phyloP scores from a whole-genome alignment of 192 early-diverging fungal genomes.

The Coemansia biformis region DNA sequence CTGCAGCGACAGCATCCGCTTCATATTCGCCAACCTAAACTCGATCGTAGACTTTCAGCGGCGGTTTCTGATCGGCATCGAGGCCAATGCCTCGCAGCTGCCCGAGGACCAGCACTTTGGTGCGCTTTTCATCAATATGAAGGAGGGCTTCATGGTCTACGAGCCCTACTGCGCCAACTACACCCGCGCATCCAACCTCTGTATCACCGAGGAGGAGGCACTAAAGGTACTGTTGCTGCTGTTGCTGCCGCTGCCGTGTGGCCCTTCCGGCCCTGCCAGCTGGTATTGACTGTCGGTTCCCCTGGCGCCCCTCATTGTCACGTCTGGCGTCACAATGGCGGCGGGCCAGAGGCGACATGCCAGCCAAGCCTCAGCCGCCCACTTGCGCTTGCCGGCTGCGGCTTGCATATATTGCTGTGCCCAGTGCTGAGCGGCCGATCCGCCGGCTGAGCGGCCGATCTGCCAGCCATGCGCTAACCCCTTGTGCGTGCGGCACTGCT shows the following conservation, averaged over 20 bases:
- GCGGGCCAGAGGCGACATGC: no score
- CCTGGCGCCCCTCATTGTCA: no score
- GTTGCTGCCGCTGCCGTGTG: background rate
- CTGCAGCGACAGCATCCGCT: slow-evolving; percentile 69
- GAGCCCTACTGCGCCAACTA: slow-evolving; percentile 93
- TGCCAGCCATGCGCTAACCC: no score
- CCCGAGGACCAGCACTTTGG: slow-evolving; percentile 86
- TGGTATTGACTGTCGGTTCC: no score
- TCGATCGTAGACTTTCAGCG: slow-evolving; percentile 95
- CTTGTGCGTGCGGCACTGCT: no score
- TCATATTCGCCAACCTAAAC: slow-evolving; percentile 90
- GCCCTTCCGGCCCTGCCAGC: no score
- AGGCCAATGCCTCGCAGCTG: slow-evolving; percentile 65
- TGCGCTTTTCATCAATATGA: slow-evolving; percentile 74
- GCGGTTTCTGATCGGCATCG: slow-evolving; percentile 85
- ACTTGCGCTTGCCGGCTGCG: no score
- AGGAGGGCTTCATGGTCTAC: slow-evolving; percentile 79
- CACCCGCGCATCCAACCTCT: slow-evolving; percentile 65
- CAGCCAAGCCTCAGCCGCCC: no score
- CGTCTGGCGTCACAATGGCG: no score
- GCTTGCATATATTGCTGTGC: no score
- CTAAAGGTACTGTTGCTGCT: slow-evolving; percentile 53
- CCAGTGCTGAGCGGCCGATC: no score
- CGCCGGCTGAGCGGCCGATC: no score
- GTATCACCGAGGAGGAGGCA: slow-evolving; percentile 58